Evolutionary conservation across 352 stramenopile species (phyloP).

Genomic region (Pythium rhizo-oryzae): DNA sequence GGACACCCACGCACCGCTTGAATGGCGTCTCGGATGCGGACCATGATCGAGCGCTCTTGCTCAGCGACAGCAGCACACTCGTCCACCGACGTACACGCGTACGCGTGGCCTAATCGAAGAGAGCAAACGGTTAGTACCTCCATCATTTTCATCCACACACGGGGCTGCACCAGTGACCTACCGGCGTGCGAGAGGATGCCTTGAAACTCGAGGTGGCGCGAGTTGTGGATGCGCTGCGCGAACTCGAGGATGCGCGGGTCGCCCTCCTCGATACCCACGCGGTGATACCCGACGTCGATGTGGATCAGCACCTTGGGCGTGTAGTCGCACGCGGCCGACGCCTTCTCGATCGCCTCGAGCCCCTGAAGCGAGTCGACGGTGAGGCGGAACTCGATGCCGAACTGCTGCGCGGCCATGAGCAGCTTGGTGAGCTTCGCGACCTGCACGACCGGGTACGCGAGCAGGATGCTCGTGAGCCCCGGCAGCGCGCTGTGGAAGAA

Average conservation of each 20-base stretch:
- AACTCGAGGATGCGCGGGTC: conserved; percentile 56
- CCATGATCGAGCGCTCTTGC: conserved; percentile 60
- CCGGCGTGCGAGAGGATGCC: conserved; percentile 67
- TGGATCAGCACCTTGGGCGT: conserved; percentile 63
- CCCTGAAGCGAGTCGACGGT: conserved; percentile 66
- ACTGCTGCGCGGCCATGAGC: conserved; percentile 48
- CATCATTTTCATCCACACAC: background rate
- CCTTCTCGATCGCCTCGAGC: conserved; percentile 54
- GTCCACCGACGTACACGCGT: conserved; percentile 48
- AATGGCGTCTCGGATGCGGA: conserved; percentile 61
- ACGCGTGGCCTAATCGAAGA: conserved; percentile 48
- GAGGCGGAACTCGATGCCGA: conserved; percentile 52
- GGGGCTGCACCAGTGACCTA: conserved; percentile 2
- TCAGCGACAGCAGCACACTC: conserved; percentile 61
- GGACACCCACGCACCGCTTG: conserved; percentile 32
- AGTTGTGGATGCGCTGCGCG: conserved; percentile 53
- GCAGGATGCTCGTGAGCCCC: conserved; percentile 52
- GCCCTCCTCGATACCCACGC: conserved; percentile 63
- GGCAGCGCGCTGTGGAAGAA: conserved; percentile 54
- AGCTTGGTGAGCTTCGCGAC: conserved; percentile 56
- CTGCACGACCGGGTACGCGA: conserved; percentile 76
- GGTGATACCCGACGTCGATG: conserved; percentile 78
- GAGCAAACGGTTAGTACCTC: background rate
- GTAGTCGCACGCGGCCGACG: conserved; percentile 43
- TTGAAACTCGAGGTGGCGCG: conserved; percentile 51